Conservation (phyloP, 305 asterid genomes). For the Ruellia speciosa region DNA sequence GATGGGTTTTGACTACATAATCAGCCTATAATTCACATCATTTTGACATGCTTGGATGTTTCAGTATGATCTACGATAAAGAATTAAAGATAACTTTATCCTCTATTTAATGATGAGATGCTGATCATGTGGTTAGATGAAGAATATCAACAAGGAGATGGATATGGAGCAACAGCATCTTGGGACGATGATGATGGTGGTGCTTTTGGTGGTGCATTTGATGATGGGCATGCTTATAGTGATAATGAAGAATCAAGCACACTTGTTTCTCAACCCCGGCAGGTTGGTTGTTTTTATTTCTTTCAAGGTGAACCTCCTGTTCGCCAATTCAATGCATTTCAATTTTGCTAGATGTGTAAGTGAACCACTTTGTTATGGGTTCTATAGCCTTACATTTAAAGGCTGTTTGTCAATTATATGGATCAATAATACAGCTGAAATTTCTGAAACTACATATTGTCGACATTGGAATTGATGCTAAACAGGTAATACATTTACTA, state of each 20-base stretch:
- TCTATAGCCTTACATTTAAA: too few species aligned
- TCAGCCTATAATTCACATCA: too few species aligned
- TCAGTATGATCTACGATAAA: slow-evolving; percentile 7
- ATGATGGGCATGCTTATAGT: slow-evolving; percentile 45
- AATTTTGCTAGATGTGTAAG: too few species aligned
- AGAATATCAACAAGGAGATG: slow-evolving; percentile 40
- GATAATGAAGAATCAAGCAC: slow-evolving; percentile 51
- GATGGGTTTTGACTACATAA: too few species aligned
- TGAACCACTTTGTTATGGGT: too few species aligned
- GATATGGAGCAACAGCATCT: slow-evolving; percentile 42
- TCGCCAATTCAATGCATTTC: neutral
- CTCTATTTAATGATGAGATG: neutral
- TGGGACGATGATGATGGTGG: slow-evolving; percentile 52
- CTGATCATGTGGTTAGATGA: slow-evolving; percentile 33
- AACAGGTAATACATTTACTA: too few species aligned
- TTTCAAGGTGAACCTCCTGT: neutral
- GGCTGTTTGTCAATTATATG: too few species aligned
- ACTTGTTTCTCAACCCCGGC: slow-evolving; percentile 93
- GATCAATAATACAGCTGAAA: too few species aligned
- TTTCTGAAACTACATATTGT: too few species aligned
- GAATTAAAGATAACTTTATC: too few species aligned
- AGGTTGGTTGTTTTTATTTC: slow-evolving; percentile 34
- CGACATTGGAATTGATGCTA: too few species aligned
- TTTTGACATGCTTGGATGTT: neutral
- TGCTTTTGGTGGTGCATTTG: slow-evolving; percentile 49